phyloP scores from a whole-genome alignment of 1,284 basidiomycete species.

The Ustilago tritici region DNA sequence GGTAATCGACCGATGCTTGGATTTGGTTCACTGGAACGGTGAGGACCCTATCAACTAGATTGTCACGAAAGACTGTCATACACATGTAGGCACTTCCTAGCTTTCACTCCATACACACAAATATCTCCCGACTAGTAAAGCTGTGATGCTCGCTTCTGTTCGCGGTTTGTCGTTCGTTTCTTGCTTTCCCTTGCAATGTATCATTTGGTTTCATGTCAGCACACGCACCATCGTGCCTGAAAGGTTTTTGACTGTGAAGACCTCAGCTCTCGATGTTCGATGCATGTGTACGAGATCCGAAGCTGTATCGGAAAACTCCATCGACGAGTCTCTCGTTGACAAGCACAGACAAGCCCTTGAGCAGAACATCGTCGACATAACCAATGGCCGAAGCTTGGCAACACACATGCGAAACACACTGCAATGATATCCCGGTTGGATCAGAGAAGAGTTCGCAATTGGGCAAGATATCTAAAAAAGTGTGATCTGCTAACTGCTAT shows the following conservation, averaged over 20 bases:
- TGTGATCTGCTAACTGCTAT: neutral
- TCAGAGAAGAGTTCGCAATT: conserved; percentile 3
- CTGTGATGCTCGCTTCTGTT: neutral
- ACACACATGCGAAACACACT: neutral
- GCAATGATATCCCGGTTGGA: neutral
- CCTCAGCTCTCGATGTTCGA: too few species aligned
- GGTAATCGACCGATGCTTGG: conserved; percentile 80
- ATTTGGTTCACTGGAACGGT: conserved; percentile 76
- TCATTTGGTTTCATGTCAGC: conserved; percentile 9
- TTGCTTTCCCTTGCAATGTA: conserved; percentile 20
- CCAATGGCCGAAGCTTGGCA: neutral
- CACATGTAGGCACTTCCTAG: neutral
- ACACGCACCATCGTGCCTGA: neutral
- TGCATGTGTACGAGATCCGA: too few species aligned
- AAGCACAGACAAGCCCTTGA: too few species aligned
- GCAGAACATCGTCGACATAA: neutral
- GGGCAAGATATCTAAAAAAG: conserved; percentile 1
- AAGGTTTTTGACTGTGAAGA: neutral
- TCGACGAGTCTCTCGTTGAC: too few species aligned
- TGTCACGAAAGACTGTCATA: neutral
- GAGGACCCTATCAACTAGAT: conserved; percentile 47
- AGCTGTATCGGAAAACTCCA: too few species aligned
- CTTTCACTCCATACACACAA: neutral
- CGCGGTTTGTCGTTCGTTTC: conserved; percentile 1
- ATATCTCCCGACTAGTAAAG: neutral